Percentiles rank a stretch among this genome's conserved stretches.
phyloP scores from a whole-genome alignment of 257 asterid species.

The Scutellaria minor region DNA sequence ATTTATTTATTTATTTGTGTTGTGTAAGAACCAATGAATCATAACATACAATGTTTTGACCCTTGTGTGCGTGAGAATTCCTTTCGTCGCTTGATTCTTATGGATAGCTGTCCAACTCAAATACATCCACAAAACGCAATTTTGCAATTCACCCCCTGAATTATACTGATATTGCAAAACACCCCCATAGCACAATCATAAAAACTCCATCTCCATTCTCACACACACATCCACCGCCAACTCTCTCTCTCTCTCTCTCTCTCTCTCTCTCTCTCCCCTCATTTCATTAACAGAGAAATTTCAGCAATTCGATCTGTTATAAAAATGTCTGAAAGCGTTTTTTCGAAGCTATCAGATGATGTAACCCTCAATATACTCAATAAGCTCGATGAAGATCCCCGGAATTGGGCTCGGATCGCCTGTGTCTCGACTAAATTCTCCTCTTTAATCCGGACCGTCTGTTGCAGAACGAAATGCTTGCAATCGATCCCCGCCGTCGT shows the following conservation, averaged over 20 bases:
- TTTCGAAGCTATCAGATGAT: constrained; percentile 81
- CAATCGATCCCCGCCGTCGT: constrained; percentile 75
- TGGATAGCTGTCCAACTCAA: not conserved
- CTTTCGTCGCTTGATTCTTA: not conserved
- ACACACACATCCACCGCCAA: not conserved
- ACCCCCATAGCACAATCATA: constrained; percentile 7
- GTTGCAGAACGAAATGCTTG: constrained; percentile 70
- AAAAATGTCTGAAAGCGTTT: constrained; percentile 49
- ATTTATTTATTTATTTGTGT: too few species aligned
- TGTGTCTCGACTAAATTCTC: constrained; percentile 83
- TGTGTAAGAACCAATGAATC: too few species aligned
- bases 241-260: not conserved
- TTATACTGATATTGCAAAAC: not conserved
- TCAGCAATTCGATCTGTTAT: constrained; percentile 2
- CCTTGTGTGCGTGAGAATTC: too few species aligned
- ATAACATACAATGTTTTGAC: too few species aligned
- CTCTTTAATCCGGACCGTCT: constrained; percentile 61
- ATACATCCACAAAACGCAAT: not conserved
- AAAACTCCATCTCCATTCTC: constrained; percentile 1
- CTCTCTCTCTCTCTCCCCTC: not conserved
- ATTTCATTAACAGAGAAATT: not conserved
- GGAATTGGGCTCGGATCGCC: constrained; percentile 84
- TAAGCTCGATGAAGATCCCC: constrained; percentile 88
- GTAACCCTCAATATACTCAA: constrained; percentile 71
- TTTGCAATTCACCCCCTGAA: constrained; percentile 21